Percentiles rank a stretch among this genome's conserved stretches.
phyloP scores from a whole-genome alignment of 768 basidiomycete genomes.

The Termitomyces sp. region DNA sequence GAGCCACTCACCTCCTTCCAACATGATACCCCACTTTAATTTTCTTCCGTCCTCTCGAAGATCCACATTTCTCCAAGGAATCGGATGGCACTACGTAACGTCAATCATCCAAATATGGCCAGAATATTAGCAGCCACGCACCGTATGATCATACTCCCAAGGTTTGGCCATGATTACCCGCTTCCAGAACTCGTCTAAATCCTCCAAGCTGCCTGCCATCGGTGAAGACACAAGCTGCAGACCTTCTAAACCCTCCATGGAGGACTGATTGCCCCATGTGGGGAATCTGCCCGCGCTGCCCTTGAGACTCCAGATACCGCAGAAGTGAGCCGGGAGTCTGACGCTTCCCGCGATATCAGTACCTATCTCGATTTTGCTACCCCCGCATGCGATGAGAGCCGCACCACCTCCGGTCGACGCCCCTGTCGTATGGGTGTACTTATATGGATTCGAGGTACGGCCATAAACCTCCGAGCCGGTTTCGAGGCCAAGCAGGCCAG shows the following conservation, averaged over 20 bases:
- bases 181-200: constrained; percentile 63
- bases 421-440: constrained; percentile 44
- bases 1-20: constrained; percentile 49
- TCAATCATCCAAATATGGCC: not conserved
- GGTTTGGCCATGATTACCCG: constrained; percentile 54
- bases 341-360: constrained; percentile 73
- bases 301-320: constrained; percentile 64
- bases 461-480: constrained; percentile 59
- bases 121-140: constrained; percentile 16
- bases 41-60: constrained; percentile 42
- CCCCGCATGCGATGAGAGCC: constrained; percentile 60
- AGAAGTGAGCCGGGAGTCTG: constrained; percentile 68
- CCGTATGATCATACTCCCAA: constrained; percentile 63
- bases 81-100: constrained; percentile 37
- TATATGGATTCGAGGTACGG: constrained; percentile 58
- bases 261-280: constrained; percentile 38
- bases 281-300: constrained; percentile 56
- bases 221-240: constrained; percentile 51
- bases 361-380: constrained; percentile 63
- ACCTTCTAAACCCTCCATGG: constrained; percentile 52
- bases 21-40: constrained; percentile 57
- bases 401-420: constrained; percentile 70
- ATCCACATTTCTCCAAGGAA: constrained; percentile 44
- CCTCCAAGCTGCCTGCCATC: constrained; percentile 56
- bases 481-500: constrained; percentile 51